Percentiles rank a stretch among this genome's conserved stretches.
These are phyloP conservation scores for Nothophoma quercina DNA, from an alignment of 2,329 filamentous ascomycete species.

Conservation along the genomic window DNA sequence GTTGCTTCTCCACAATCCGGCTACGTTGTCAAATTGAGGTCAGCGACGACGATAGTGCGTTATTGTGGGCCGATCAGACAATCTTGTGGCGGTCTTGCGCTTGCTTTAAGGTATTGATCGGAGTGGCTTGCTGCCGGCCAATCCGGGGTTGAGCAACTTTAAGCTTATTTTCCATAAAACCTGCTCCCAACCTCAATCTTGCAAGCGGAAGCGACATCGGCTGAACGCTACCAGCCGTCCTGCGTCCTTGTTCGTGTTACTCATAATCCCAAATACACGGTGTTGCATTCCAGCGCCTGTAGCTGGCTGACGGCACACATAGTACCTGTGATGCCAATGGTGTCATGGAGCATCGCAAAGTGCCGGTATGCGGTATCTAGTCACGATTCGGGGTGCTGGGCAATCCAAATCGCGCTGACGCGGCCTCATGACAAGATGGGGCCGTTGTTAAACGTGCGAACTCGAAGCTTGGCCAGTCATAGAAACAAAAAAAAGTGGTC, in stretches of 20 bases:
- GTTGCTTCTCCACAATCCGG: not conserved
- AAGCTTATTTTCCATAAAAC: constrained; percentile 52
- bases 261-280: constrained; percentile 1
- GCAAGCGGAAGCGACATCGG: constrained; percentile 37
- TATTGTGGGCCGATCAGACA: constrained; percentile 17
- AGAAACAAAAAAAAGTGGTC: constrained; percentile 41
- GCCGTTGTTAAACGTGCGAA: constrained; percentile 28
- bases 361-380: not conserved
- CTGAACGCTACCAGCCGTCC: constrained; percentile 22
- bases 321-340: constrained; percentile 4
- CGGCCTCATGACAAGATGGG: constrained; percentile 34
- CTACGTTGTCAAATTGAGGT: not conserved
- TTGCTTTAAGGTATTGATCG: constrained; percentile 10
- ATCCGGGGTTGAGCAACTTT: constrained; percentile 38
- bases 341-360: not conserved
- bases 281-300: not conserved
- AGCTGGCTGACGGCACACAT: not conserved
- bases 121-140: constrained; percentile 19
- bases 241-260: not conserved
- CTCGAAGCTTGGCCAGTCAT: constrained; percentile 37
- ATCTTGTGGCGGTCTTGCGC: constrained; percentile 22
- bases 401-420: constrained; percentile 39
- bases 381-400: constrained; percentile 13
- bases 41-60: constrained; percentile 1
- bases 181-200: constrained; percentile 47